Conservation (phyloP, 805 yeast species). For the Saccharomyces mikatae region DNA sequence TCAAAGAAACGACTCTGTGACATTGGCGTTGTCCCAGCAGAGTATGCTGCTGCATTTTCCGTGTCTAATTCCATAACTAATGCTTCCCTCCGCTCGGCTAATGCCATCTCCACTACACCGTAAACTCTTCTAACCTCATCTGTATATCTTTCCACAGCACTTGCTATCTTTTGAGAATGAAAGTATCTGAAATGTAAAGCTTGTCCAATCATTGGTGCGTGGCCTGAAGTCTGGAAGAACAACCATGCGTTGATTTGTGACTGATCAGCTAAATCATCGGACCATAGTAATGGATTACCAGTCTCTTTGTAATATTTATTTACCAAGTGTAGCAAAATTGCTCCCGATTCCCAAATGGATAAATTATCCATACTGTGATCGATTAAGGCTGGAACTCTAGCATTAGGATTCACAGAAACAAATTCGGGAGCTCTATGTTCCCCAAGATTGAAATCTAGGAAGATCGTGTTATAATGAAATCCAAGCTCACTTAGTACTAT, state of each 20-base stretch:
- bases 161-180: conserved; percentile 76
- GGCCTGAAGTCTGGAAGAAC: conserved; percentile 92
- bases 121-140: conserved; percentile 90
- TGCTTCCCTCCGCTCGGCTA: conserved; percentile 88
- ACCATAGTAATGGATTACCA: conserved; percentile 66
- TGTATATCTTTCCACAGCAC: conserved; percentile 83
- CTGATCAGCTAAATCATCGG: conserved; percentile 69
- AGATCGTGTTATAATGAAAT: conserved; percentile 69
- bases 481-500: conserved; percentile 79
- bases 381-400: conserved; percentile 87
- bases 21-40: conserved; percentile 81
- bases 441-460: conserved; percentile 77
- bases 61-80: conserved; percentile 80
- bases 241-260: conserved; percentile 82
- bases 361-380: conserved; percentile 78
- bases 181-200: conserved; percentile 90
- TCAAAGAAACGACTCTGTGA: conserved; percentile 82
- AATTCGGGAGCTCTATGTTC: conserved; percentile 93
- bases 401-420: conserved; percentile 90
- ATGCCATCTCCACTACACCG: conserved; percentile 89
- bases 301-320: conserved; percentile 55
- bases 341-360: conserved; percentile 92
- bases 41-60: conserved; percentile 80
- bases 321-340: conserved; percentile 76
- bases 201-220: conserved; percentile 98